These are phyloP conservation scores for Neofusicoccum laricinum DNA, from an alignment of 2,329 filamentous ascomycete species.

Conservation along the genomic window DNA sequence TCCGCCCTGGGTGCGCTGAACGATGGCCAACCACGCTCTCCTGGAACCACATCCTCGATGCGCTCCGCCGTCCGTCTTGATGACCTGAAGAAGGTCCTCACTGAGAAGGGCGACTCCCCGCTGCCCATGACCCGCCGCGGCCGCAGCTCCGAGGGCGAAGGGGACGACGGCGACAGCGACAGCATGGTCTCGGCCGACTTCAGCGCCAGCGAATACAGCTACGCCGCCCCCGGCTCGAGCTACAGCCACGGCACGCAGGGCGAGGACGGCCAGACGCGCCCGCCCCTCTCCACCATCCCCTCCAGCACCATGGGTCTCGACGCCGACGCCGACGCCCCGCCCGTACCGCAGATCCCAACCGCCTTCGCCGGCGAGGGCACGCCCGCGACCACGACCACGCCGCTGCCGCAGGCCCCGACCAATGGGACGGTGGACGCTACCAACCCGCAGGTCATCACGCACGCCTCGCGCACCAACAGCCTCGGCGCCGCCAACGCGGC, in stretches of 20 bases:
- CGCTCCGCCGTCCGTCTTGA: slow-evolving; percentile 42
- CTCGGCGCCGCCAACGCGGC: neutral
- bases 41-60: slow-evolving; percentile 34
- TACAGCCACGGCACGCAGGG: neutral
- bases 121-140: slow-evolving; percentile 44
- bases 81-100: slow-evolving; percentile 46
- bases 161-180: slow-evolving; percentile 50
- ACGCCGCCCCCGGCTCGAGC: slow-evolving; percentile 25
- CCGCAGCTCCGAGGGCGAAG: slow-evolving; percentile 43
- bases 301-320: neutral
- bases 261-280: neutral
- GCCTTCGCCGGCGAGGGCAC: neutral
- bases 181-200: slow-evolving; percentile 71
- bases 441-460: neutral
- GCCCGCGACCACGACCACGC: neutral
- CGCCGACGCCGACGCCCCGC: neutral
- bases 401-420: neutral
- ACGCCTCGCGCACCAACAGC: neutral
- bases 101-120: slow-evolving; percentile 38
- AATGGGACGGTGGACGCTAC: neutral
- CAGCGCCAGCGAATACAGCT: slow-evolving; percentile 64
- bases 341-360: slow-evolving; percentile 7
- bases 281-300: slow-evolving; percentile 3
- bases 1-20: slow-evolving; percentile 8
- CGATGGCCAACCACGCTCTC: slow-evolving; percentile 20